A percentile compares a stretch with the other conserved stretches of the same genome.
Evolutionary conservation across 2,329 filamentous ascomycete species (phyloP).

Genomic region (Chaetomium olivaceum): DNA sequence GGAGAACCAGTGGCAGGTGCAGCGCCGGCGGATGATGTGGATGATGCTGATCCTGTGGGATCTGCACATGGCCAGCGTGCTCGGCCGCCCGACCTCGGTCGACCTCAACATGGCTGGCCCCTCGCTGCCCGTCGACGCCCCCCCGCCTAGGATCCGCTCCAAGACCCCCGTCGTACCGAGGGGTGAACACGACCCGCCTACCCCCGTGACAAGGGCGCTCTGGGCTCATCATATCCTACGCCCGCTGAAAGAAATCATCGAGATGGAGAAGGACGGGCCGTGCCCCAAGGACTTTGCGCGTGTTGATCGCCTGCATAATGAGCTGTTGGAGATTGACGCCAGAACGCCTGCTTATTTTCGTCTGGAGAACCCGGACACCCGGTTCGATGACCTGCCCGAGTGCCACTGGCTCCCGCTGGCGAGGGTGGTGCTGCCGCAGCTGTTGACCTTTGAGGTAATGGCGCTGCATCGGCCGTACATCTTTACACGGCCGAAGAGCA

Average conservation of each 20-base stretch:
- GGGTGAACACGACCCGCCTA: constrained; percentile 54
- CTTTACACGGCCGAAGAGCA: constrained; percentile 56
- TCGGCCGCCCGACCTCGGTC: constrained; percentile 58
- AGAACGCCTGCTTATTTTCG: constrained; percentile 56
- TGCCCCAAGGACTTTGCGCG: constrained; percentile 55
- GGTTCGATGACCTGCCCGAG: constrained; percentile 56
- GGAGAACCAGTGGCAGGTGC: constrained; percentile 59
- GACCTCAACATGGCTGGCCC: constrained; percentile 51
- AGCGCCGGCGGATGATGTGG: constrained; percentile 58
- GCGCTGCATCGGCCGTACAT: constrained; percentile 63
- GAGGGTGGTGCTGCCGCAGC: constrained; percentile 50
- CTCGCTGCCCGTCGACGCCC: constrained; percentile 55
- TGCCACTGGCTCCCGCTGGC: constrained; percentile 53
- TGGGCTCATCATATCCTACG: constrained; percentile 51
- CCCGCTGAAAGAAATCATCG: constrained; percentile 55
- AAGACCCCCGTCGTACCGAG: constrained; percentile 52
- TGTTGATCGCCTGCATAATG: constrained; percentile 56
- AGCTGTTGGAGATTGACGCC: constrained; percentile 50
- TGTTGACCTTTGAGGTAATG: constrained; percentile 56
- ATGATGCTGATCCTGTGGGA: constrained; percentile 57
- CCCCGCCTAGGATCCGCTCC: constrained; percentile 49
- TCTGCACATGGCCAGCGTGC: constrained; percentile 53
- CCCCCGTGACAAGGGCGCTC: constrained; percentile 55
- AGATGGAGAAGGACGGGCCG: constrained; percentile 58
- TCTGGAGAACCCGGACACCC: constrained; percentile 56